These are phyloP conservation scores for Aspergillus flavus DNA, from an alignment of 2,329 filamentous ascomycete genomes.

Conservation along the genomic window DNA sequence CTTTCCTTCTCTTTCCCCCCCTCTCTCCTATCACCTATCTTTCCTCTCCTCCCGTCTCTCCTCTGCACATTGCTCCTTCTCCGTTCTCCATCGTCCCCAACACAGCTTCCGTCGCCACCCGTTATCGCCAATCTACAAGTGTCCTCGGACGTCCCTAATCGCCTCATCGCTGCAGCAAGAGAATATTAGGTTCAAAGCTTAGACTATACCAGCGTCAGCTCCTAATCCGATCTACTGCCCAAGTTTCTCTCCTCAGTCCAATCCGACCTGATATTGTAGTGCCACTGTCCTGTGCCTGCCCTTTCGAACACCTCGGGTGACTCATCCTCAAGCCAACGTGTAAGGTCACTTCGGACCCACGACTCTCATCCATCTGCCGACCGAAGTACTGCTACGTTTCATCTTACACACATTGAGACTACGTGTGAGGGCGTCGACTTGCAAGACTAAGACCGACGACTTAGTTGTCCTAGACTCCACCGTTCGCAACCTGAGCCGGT, in stretches of 20 bases:
- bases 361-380: slow-evolving; percentile 8
- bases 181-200: slow-evolving; percentile 14
- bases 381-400: slow-evolving; percentile 21
- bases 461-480: slow-evolving; percentile 19
- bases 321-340: slow-evolving; percentile 23
- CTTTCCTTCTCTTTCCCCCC: slow-evolving; percentile 21
- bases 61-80: slow-evolving; percentile 15
- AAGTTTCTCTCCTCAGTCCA: slow-evolving; percentile 2
- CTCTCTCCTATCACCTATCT: slow-evolving; percentile 18
- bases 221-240: slow-evolving; percentile 19
- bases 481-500: slow-evolving; percentile 23
- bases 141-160: slow-evolving; percentile 8
- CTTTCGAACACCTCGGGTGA: slow-evolving; percentile 25
- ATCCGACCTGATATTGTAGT: slow-evolving; percentile 12
- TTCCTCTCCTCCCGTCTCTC: slow-evolving; percentile 15
- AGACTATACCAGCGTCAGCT: slow-evolving; percentile 8
- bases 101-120: slow-evolving; percentile 8
- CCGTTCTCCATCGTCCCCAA: slow-evolving; percentile 8
- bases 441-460: slow-evolving; percentile 14
- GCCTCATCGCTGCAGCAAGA: slow-evolving; percentile 11
- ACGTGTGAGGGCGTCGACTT: slow-evolving; percentile 18
- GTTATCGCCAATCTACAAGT: slow-evolving; percentile 10
- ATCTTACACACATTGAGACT: slow-evolving; percentile 11
- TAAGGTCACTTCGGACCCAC: slow-evolving; percentile 22
- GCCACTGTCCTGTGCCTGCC: slow-evolving; percentile 16